Evolutionary conservation across 2,329 filamentous ascomycete genomes (phyloP).

Genomic region (Mycosphaerelloides madeirae): DNA sequence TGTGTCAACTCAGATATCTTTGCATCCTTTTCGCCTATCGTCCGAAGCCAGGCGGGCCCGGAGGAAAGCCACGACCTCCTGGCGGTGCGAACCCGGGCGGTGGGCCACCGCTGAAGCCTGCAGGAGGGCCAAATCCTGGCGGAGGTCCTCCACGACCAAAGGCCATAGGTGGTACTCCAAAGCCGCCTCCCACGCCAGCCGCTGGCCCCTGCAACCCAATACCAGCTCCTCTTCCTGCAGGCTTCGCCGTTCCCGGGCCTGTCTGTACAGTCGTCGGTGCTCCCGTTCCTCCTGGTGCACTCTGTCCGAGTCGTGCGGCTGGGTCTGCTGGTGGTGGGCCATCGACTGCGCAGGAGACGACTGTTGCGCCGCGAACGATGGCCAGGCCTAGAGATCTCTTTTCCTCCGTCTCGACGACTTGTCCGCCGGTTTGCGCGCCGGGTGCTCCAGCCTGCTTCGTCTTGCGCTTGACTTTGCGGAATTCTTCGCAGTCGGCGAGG

Average conservation of each 20-base stretch:
- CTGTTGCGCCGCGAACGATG: conserved; percentile 89
- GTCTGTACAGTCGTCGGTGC: conserved; percentile 65
- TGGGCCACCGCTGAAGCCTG: conserved; percentile 16
- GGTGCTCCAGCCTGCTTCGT: conserved; percentile 67
- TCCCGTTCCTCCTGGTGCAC: conserved; percentile 60
- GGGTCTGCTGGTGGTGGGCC: conserved; percentile 93
- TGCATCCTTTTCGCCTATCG: conserved; percentile 4
- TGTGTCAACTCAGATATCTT: neutral
- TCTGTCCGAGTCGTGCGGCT: conserved; percentile 78
- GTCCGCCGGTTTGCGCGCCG: conserved; percentile 47
- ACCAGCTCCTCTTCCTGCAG: conserved; percentile 73
- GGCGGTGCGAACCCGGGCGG: conserved; percentile 66
- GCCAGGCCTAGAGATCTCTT: conserved; percentile 95
- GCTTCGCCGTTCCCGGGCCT: conserved; percentile 84
- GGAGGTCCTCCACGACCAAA: conserved; percentile 36
- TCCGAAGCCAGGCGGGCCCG: conserved; percentile 26
- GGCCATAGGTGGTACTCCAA: conserved; percentile 31
- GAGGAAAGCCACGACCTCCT: conserved; percentile 30
- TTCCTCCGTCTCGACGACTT: conserved; percentile 80
- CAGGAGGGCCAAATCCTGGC: conserved; percentile 20
- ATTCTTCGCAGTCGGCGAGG: conserved; percentile 96
- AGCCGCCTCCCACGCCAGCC: conserved; percentile 78
- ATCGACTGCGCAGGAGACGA: conserved; percentile 92
- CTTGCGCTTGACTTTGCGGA: conserved; percentile 84
- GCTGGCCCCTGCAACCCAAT: conserved; percentile 84